Conservation (phyloP, 2,329 filamentous ascomycete genomes). For the Pestalotiopsis sp. region DNA sequence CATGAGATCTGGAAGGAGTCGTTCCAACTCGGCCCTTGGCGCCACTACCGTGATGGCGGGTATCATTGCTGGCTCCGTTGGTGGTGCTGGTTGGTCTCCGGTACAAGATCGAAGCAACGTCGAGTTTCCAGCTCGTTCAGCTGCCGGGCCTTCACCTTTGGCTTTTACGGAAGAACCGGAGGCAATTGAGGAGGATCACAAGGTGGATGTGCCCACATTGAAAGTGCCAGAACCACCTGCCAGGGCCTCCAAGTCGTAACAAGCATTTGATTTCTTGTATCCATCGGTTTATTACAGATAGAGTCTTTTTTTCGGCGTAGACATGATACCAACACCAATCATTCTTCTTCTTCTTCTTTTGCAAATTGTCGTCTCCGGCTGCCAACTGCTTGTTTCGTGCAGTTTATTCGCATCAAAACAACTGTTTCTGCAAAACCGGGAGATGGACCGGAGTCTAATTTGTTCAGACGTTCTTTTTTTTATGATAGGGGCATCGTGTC, state of each 20-base stretch:
- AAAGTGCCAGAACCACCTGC: conserved; percentile 33
- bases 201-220: conserved; percentile 29
- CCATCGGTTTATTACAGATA: background rate
- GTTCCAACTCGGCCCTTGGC: conserved; percentile 72
- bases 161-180: conserved; percentile 40
- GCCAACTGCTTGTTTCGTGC: background rate
- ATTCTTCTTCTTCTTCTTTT: background rate
- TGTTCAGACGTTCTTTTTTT: background rate
- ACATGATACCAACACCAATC: conserved; percentile 4
- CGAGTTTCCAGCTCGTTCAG: conserved; percentile 29
- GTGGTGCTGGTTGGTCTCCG: conserved; percentile 76
- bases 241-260: conserved; percentile 15
- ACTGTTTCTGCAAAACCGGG: background rate
- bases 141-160: conserved; percentile 32
- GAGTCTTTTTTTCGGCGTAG: background rate
- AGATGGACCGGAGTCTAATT: background rate
- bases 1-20: conserved; percentile 51
- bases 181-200: conserved; percentile 31
- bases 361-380: background rate
- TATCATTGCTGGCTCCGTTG: conserved; percentile 76
- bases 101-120: conserved; percentile 56
- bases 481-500: background rate
- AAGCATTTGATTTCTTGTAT: conserved; percentile 6
- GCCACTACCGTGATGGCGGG: conserved; percentile 83
- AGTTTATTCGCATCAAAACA: background rate